Evolutionary conservation across 257 asterid species (phyloP).

Genomic region (Plantago ovata): DNA sequence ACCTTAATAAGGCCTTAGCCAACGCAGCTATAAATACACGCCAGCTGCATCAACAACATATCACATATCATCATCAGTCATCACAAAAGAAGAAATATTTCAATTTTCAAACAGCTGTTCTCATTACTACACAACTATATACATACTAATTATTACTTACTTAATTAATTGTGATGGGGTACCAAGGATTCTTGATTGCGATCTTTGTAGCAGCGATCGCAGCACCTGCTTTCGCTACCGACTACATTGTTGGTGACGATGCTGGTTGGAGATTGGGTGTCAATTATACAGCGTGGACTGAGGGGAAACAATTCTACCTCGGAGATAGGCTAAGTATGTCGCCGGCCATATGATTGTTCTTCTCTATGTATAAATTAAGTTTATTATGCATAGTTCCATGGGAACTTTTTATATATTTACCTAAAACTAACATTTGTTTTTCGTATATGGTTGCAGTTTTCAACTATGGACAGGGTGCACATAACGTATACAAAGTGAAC

Average conservation of each 20-base stretch:
- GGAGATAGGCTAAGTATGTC: conserved; percentile 25
- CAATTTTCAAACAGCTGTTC: too few species aligned
- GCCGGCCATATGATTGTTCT: not conserved
- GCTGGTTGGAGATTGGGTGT: conserved; percentile 33
- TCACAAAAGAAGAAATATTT: too few species aligned
- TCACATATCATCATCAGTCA: too few species aligned
- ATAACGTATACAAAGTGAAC: conserved; percentile 25
- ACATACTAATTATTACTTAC: too few species aligned
- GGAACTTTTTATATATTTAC: too few species aligned
- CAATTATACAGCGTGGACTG: conserved; percentile 37
- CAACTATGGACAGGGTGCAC: conserved; percentile 18
- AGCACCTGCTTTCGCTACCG: conserved; percentile 27
- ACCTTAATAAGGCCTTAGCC: too few species aligned
- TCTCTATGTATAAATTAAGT: too few species aligned
- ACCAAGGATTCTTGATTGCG: conserved; percentile 23
- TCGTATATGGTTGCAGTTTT: conserved; percentile 19
- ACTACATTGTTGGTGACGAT: conserved; percentile 38
- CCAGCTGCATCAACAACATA: too few species aligned
- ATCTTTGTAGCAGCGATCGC: conserved; percentile 18
- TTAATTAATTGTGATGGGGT: conserved; percentile 33
- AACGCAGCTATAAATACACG: too few species aligned
- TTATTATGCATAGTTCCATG: too few species aligned
- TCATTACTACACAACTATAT: too few species aligned
- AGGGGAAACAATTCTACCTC: conserved; percentile 24
- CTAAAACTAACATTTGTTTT: not conserved